Evolutionary conservation across 306 rosid species (phyloP).

Genomic region (Mimosa pudica): DNA sequence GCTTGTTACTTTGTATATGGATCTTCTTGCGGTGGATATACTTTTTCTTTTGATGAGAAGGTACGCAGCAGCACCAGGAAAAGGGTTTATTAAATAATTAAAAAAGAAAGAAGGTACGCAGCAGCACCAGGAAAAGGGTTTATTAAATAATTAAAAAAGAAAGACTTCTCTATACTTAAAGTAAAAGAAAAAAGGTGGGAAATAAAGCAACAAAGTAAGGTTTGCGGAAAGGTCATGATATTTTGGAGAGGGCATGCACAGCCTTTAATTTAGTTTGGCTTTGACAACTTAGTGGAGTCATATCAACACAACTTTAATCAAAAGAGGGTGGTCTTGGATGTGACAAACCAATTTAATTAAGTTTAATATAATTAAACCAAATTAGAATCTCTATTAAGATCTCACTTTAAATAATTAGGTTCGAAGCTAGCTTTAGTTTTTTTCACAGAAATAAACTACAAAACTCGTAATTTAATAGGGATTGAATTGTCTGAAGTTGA

Average conservation of each 20-base stretch:
- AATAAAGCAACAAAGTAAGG: conserved; percentile 6
- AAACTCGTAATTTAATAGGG: too few species aligned
- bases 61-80: background rate
- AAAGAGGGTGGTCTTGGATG: background rate
- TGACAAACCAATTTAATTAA: background rate
- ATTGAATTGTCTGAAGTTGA: background rate
- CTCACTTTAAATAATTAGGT: background rate
- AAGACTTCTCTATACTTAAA: background rate
- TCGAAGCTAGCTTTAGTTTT: background rate
- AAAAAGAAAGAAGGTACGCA: background rate
- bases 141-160: background rate
- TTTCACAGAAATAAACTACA: background rate
- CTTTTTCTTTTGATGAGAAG: background rate
- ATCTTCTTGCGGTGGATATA: background rate
- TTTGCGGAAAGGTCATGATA: background rate
- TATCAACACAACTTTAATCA: background rate
- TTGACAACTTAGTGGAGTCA: background rate
- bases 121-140: background rate
- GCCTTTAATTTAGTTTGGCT: background rate
- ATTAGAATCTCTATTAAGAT: background rate
- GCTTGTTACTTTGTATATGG: background rate
- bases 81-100: background rate
- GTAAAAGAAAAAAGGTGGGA: background rate
- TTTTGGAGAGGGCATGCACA: background rate
- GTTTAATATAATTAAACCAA: background rate